Evolutionary conservation across 192 early-diverging fungal species (phyloP), one percentile per base, ranked within the genome.

Genomic region (Dissophora globulifera): DNA sequence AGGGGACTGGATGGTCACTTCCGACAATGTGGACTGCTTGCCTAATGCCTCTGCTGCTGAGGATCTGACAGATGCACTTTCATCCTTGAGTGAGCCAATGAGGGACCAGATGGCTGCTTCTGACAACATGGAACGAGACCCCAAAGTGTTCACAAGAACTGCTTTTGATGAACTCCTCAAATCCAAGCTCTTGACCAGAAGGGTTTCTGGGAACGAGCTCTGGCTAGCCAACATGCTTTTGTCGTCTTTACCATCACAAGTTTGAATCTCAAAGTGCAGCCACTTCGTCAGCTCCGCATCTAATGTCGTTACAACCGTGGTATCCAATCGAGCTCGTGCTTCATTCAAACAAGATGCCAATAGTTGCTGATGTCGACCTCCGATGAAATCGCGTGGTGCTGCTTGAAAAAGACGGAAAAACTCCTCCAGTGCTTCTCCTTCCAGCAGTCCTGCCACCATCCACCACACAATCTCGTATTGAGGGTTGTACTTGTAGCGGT

Each of bases 401-500:
- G 7, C 50, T 55, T 65, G 50, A 16, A 65, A 55, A 33, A 55
- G 19, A 25, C 23, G 30, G 31, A 65, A 65, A 41, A 55, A 65
- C 8, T 25, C 7, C 16, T 42, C 42, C 13, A 65, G 16, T 20
- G 62, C 51, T 17, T 33, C 40, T 53, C 62, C 51, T 33, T 55
- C 19, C 22, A 65, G 43, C 17, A 48, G 31, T 23, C 62, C 62
- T 55, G 62, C 62, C 26, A 68, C 57, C 66, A 68, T 68, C 56
- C 55, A 68, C 66, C 56, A 68, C 22, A 68, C 41, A 59, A 68
- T 68, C 30, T 68, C 56, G 32, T 59, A 68, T 19, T 25, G 56
- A 31, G 64, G 54, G 31, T 67, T 50, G 46, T 67, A 56, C 40
- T 67, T 67, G n/a, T 67, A 31, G 19, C 57, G 5, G 11, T 33